These are phyloP conservation scores for Akanthomyces uredinophilus DNA, from an alignment of 2,329 filamentous ascomycete species.

Conservation along the genomic window DNA sequence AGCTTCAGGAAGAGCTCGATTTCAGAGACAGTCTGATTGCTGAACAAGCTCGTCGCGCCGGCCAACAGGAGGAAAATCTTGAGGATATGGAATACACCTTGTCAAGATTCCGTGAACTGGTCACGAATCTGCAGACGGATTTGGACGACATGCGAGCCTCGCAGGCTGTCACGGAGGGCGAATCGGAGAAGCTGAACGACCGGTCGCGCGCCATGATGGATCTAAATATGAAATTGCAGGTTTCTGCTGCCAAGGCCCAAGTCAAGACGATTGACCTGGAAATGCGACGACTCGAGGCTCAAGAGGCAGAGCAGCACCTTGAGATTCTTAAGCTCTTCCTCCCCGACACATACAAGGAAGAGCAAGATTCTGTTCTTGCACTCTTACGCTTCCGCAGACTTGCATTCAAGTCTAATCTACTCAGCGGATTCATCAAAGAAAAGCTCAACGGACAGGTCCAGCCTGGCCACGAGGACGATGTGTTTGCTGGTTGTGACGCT, in stretches of 20 bases:
- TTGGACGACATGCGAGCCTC: constrained; percentile 89
- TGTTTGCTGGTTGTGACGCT: constrained; percentile 74
- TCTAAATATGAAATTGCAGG: constrained; percentile 87
- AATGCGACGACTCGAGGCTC: constrained; percentile 76
- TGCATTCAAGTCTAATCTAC: constrained; percentile 77
- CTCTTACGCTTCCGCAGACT: constrained; percentile 83
- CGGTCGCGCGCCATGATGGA: constrained; percentile 94
- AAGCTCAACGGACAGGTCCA: constrained; percentile 63
- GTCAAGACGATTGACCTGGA: constrained; percentile 93
- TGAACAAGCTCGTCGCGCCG: constrained; percentile 70
- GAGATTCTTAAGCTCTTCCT: constrained; percentile 85
- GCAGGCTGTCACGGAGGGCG: constrained; percentile 85
- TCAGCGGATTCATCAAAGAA: constrained; percentile 75
- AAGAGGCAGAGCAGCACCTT: constrained; percentile 83
- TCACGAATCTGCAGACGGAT: constrained; percentile 78
- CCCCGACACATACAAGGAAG: constrained; percentile 74
- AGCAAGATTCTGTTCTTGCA: constrained; percentile 82
- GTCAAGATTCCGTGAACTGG: constrained; percentile 81
- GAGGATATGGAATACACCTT: constrained; percentile 90
- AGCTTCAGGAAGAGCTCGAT: constrained; percentile 90
- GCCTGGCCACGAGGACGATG: constrained; percentile 68
- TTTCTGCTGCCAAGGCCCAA: constrained; percentile 85
- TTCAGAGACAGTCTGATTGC: constrained; percentile 77
- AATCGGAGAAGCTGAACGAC: constrained; percentile 83
- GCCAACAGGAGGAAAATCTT: constrained; percentile 71